phyloP scores from a whole-genome alignment of 2,329 filamentous ascomycete genomes.

The Bretziella fagacearum region DNA sequence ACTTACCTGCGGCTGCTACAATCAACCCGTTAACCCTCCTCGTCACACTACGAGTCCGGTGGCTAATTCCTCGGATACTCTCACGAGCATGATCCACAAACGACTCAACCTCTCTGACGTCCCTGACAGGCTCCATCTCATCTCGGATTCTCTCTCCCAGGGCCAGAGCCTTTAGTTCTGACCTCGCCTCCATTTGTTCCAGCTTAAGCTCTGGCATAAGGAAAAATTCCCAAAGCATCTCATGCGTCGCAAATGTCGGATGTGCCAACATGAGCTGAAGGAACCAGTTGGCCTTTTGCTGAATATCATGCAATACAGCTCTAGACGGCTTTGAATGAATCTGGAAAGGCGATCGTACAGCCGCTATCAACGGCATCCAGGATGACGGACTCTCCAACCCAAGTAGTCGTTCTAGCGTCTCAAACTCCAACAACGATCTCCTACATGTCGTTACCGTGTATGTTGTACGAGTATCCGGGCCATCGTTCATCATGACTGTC shows the following conservation, averaged over 20 bases:
- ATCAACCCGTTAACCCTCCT: slow-evolving; percentile 58
- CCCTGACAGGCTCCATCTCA: slow-evolving; percentile 70
- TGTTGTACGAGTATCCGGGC: slow-evolving; percentile 50
- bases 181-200: slow-evolving; percentile 77
- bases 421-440: slow-evolving; percentile 74
- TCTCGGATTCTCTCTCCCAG: slow-evolving; percentile 72
- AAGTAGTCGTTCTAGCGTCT: slow-evolving; percentile 70
- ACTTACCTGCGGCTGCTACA: slow-evolving; percentile 13
- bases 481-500: slow-evolving; percentile 33
- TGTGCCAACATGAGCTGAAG: slow-evolving; percentile 73
- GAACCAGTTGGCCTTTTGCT: slow-evolving; percentile 73
- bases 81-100: slow-evolving; percentile 85
- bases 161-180: slow-evolving; percentile 68
- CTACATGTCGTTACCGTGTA: slow-evolving; percentile 93
- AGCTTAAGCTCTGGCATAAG: slow-evolving; percentile 85
- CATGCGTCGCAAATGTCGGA: slow-evolving; percentile 85
- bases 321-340: slow-evolving; percentile 83
- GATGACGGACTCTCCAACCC: slow-evolving; percentile 84
- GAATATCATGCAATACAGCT: slow-evolving; percentile 71
- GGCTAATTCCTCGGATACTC: slow-evolving; percentile 69
- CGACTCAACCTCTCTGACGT: slow-evolving; percentile 76
- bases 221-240: slow-evolving; percentile 98
- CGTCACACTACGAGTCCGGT: slow-evolving; percentile 66
- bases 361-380: slow-evolving; percentile 69
- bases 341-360: slow-evolving; percentile 75